phyloP scores from a whole-genome alignment of 1,139 yeast species.

The Protomyces lactucae-debilis region DNA sequence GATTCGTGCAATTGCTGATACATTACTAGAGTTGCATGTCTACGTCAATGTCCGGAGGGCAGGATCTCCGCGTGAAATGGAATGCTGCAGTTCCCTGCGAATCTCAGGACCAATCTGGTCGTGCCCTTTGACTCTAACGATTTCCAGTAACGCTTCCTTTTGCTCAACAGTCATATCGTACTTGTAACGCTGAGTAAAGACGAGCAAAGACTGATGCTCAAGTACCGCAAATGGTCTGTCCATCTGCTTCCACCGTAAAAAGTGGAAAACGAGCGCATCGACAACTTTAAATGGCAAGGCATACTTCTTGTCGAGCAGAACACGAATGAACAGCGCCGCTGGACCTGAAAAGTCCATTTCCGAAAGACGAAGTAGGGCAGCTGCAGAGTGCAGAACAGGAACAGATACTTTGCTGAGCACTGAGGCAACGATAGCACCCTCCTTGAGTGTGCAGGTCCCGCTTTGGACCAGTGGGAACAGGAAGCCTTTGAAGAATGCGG shows the following conservation, averaged over 20 bases:
- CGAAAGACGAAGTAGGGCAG: conserved; percentile 78
- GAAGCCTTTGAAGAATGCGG: conserved; percentile 95
- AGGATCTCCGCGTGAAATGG: conserved; percentile 48
- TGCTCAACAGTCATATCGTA: conserved; percentile 97
- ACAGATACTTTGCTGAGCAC: conserved; percentile 83
- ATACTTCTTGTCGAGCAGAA: conserved; percentile 84
- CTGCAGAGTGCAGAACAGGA: conserved; percentile 93
- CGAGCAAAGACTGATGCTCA: conserved; percentile 93
- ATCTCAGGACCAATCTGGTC: conserved; percentile 88
- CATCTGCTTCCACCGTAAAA: conserved; percentile 68
- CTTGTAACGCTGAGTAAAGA: conserved; percentile 92
- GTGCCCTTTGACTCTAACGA: conserved; percentile 85
- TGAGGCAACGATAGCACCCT: conserved; percentile 93
- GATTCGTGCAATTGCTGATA: too few relatives aligned
- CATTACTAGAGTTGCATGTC: conserved; percentile 16
- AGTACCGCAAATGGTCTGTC: conserved; percentile 66
- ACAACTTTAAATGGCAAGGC: conserved; percentile 95
- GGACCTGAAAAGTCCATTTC: conserved; percentile 70
- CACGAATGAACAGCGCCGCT: conserved; percentile 81
- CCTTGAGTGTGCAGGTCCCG: conserved; percentile 72
- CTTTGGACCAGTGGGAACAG: conserved; percentile 73
- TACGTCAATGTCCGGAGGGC: conserved; percentile 21
- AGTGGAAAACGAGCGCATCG: conserved; percentile 92
- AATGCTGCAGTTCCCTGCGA: conserved; percentile 86
- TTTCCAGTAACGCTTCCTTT: conserved; percentile 85